Percentiles rank a stretch among this genome's conserved stretches.
These are phyloP conservation scores for Gracilaria vermiculophylla DNA, from an alignment of 23 red algal species.

Conservation along the genomic window DNA sequence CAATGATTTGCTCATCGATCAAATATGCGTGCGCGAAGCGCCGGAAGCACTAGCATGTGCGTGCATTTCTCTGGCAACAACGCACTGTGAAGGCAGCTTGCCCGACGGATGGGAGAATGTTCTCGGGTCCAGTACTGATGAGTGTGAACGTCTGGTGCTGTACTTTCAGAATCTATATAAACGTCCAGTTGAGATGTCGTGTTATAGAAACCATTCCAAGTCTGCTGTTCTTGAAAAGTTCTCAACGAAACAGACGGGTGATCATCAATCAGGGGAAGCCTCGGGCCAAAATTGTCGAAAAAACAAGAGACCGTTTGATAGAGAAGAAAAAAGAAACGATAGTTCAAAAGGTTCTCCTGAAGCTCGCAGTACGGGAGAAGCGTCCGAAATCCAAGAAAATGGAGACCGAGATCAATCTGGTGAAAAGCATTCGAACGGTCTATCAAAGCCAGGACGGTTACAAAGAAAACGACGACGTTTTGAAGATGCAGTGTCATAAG, in stretches of 20 bases:
- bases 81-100: background rate
- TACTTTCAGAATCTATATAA: background rate
- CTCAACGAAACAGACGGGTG: background rate
- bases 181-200: background rate
- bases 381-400: background rate
- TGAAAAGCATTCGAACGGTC: background rate
- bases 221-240: background rate
- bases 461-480: slow-evolving; percentile 4
- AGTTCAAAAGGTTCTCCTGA: background rate
- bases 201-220: background rate
- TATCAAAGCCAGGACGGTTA: background rate
- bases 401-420: background rate
- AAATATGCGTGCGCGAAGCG: slow-evolving; percentile 23
- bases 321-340: background rate
- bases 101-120: slow-evolving; percentile 36
- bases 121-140: slow-evolving; percentile 11
- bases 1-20: slow-evolving; percentile 42
- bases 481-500: background rate
- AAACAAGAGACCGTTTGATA: background rate
- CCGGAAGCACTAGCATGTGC: slow-evolving; percentile 50
- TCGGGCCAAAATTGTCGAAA: background rate
- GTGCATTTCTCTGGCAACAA: slow-evolving; percentile 43
- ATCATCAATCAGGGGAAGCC: background rate
- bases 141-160: slow-evolving; percentile 16
- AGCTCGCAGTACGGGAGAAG: background rate